Conservation (phyloP, 306 rosid species). For the Medicago lupulina region DNA sequence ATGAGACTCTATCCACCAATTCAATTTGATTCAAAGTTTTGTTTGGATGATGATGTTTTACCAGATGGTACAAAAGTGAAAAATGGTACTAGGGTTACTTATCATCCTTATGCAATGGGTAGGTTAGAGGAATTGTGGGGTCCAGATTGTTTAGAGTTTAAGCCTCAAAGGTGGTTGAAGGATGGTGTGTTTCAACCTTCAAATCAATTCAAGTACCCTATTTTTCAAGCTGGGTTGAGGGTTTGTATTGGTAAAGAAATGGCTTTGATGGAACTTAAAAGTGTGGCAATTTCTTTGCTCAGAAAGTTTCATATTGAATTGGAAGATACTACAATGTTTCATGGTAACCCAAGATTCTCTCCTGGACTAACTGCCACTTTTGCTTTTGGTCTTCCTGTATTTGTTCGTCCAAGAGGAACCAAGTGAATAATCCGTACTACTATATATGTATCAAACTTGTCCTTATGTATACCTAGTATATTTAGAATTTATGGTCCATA, state of each 20-base stretch:
- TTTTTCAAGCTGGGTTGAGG: conserved; percentile 83
- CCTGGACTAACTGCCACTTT: conserved; percentile 90
- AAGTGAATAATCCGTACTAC: background rate
- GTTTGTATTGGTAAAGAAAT: conserved; percentile 85
- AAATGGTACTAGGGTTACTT: conserved; percentile 86
- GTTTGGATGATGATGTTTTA: conserved; percentile 67
- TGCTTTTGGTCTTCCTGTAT: conserved; percentile 60
- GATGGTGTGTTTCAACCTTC: conserved; percentile 49
- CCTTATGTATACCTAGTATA: background rate
- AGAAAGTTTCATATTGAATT: conserved; percentile 51
- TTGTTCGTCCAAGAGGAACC: conserved; percentile 47
- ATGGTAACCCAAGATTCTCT: conserved; percentile 65
- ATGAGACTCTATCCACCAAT: conserved; percentile 87
- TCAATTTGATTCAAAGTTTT: conserved; percentile 82
- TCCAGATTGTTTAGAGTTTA: conserved; percentile 62
- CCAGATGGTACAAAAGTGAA: conserved; percentile 70
- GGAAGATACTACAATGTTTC: background rate
- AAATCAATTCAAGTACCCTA: conserved; percentile 64
- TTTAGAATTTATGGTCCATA: too few relatives aligned
- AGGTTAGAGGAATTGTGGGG: conserved; percentile 79
- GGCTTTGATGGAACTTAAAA: conserved; percentile 74
- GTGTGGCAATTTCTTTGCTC: conserved; percentile 60
- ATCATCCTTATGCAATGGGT: conserved; percentile 90
- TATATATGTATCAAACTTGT: background rate
- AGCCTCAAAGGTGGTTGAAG: conserved; percentile 77